A percentile compares a stretch with the other conserved stretches of the same genome.
Conservation (phyloP, 306 rosid species). For the Pachyrhizus erosus region DNA sequence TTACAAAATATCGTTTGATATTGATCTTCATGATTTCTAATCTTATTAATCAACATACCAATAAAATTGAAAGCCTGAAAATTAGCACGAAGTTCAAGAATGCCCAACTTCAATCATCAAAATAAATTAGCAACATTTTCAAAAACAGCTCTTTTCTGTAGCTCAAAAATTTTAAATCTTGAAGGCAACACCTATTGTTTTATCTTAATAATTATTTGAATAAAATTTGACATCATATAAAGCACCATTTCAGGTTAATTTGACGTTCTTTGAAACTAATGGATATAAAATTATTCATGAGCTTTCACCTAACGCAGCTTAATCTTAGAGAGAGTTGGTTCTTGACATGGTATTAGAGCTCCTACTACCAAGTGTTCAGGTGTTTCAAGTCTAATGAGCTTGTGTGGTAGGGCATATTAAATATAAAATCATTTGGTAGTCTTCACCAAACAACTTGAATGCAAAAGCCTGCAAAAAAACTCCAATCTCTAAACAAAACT, state of each 20-base stretch:
- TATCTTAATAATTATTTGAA: constrained; percentile 3
- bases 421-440: not conserved
- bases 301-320: not conserved
- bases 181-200: not conserved
- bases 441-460: not conserved
- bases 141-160: not conserved
- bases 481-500: constrained; percentile 3
- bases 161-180: constrained; percentile 3
- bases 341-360: not conserved
- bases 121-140: constrained; percentile 10
- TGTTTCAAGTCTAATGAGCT: not conserved
- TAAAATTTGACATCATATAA: constrained; percentile 4
- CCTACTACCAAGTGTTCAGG: not conserved
- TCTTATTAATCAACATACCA: constrained; percentile 25
- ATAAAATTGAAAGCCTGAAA: constrained; percentile 31
- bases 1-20: constrained; percentile 24
- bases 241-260: not conserved
- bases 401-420: not conserved
- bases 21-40: constrained; percentile 32
- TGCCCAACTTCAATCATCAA: constrained; percentile 21
- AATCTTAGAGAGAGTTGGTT: not conserved
- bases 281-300: constrained; percentile 4
- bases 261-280: not conserved
- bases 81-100: constrained; percentile 20
- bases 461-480: not conserved